phyloP scores from a whole-genome alignment of 2,329 filamentous ascomycete genomes.

The Sarocladium strictum region DNA sequence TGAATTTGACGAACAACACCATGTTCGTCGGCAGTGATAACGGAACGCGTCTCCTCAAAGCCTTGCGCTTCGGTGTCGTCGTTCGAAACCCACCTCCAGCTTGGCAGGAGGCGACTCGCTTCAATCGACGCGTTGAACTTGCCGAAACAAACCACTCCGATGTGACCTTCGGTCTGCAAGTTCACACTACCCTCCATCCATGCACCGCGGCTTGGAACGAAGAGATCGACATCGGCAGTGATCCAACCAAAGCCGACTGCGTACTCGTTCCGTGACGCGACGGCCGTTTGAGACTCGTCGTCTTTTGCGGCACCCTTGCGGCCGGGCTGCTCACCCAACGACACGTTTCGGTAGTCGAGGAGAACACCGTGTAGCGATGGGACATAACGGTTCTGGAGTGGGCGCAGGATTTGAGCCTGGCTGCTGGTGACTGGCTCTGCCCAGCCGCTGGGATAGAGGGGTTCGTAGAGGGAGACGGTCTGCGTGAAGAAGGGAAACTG shows the following conservation, averaged over 20 bases:
- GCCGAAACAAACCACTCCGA: constrained; percentile 85
- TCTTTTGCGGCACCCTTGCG: constrained; percentile 40
- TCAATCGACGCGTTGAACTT: constrained; percentile 89
- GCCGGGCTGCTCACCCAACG: constrained; percentile 55
- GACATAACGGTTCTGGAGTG: constrained; percentile 71
- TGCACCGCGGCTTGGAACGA: constrained; percentile 67
- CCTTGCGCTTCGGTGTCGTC: constrained; percentile 31
- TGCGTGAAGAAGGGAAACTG: constrained; percentile 71
- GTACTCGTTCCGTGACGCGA: constrained; percentile 67
- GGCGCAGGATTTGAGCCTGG: constrained; percentile 68
- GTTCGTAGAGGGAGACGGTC: constrained; percentile 74
- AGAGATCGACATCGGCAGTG: constrained; percentile 79
- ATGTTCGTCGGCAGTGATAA: constrained; percentile 39
- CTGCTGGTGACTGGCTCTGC: constrained; percentile 63
- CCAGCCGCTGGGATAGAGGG: constrained; percentile 66
- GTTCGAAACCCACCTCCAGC: constrained; percentile 75
- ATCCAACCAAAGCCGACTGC: constrained; percentile 83
- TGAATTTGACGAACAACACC: constrained; percentile 48
- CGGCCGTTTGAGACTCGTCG: constrained; percentile 40
- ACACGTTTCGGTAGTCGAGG: constrained; percentile 64
- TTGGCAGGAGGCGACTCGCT: constrained; percentile 63
- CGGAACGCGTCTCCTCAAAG: constrained; percentile 36
- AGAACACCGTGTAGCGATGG: constrained; percentile 67
- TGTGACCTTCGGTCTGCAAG: constrained; percentile 80
- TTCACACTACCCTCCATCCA: constrained; percentile 78